Conservation (phyloP, 768 basidiomycete genomes). For the Fomitopsis serialis region DNA sequence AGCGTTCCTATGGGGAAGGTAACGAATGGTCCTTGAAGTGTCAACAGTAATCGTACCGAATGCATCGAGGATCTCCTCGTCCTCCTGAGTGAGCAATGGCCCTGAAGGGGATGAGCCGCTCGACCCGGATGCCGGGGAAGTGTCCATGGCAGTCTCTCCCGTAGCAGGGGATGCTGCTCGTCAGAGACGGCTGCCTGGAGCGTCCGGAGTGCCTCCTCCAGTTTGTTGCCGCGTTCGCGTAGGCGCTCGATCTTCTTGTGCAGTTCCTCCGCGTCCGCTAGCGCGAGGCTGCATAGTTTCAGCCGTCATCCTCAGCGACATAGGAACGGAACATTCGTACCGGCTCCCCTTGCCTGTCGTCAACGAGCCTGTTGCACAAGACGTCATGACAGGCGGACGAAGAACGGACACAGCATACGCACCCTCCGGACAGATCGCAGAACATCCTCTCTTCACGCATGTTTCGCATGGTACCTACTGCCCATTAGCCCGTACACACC, state of each 20-base stretch:
- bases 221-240: conserved; percentile 48
- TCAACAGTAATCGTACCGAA: conserved; percentile 32
- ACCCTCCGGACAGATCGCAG: conserved; percentile 76
- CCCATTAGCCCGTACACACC: not conserved
- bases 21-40: not conserved
- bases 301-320: not conserved
- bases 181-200: conserved; percentile 45
- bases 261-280: conserved; percentile 67
- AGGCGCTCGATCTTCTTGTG: conserved; percentile 59
- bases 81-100: conserved; percentile 18
- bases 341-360: conserved; percentile 59
- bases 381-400: not conserved
- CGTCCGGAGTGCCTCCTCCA: conserved; percentile 52
- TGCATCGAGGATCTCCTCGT: conserved; percentile 45
- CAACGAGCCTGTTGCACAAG: conserved; percentile 37
- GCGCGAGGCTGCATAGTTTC: conserved; percentile 38
- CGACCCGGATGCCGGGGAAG: conserved; percentile 1
- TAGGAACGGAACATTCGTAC: conserved; percentile 18
- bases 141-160: conserved; percentile 9
- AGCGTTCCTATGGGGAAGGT: conserved; percentile 41
- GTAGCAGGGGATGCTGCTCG: conserved; percentile 45
- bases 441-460: conserved; percentile 71
- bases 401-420: conserved; percentile 2
- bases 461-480: conserved; percentile 71
- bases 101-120: conserved; percentile 3